Evolutionary conservation across 352 stramenopile genomes (phyloP).

Genomic region (Elongisporangium prolatum): DNA sequence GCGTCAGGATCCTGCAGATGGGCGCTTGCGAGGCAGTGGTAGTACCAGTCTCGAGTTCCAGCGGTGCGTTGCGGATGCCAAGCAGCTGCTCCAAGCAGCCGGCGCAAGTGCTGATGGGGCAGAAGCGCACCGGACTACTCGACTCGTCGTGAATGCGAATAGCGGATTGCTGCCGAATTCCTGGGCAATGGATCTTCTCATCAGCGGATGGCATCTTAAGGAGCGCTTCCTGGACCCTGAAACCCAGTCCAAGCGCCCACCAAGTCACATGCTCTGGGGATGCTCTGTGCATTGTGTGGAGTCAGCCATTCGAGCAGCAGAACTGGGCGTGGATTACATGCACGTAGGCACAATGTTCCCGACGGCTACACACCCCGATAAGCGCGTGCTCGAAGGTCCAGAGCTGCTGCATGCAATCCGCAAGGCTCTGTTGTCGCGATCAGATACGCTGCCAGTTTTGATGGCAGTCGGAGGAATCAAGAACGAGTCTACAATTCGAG

Average conservation of each 20-base stretch:
- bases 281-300: conserved; percentile 39
- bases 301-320: conserved; percentile 15
- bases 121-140: neutral
- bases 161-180: neutral
- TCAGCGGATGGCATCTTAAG: conserved; percentile 22
- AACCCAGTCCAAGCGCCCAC: neutral
- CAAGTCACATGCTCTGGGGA: conserved; percentile 11
- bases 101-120: no score
- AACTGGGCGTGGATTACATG: conserved; percentile 30
- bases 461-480: conserved; percentile 43
- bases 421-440: neutral
- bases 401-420: conserved; percentile 22
- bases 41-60: neutral
- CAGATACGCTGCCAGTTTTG: conserved; percentile 8
- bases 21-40: neutral
- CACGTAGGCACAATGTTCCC: conserved; percentile 60
- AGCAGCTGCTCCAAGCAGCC: neutral
- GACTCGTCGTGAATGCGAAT: neutral
- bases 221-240: conserved; percentile 12
- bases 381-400: conserved; percentile 33
- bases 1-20: neutral
- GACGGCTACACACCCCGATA: conserved; percentile 45
- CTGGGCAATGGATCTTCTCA: neutral
- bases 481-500: conserved; percentile 12
- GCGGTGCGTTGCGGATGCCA: neutral